phyloP scores from a whole-genome alignment of 1,284 basidiomycete genomes.

The Mycosarcoma maydis region DNA sequence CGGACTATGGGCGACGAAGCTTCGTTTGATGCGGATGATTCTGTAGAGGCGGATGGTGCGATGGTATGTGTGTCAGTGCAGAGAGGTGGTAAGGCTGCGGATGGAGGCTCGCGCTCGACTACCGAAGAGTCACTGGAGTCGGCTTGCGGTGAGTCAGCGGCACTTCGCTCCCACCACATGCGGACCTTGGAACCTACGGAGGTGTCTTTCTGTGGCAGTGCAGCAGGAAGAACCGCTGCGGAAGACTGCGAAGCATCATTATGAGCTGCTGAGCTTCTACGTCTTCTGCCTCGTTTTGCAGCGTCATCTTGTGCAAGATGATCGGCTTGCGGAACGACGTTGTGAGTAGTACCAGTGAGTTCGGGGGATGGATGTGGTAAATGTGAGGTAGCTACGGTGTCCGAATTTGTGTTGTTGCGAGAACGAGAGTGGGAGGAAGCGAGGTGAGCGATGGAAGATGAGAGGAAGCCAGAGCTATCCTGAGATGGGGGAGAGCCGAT shows the following conservation, averaged over 20 bases:
- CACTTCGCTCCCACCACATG: slow-evolving; percentile 52
- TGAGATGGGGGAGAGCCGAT: slow-evolving; percentile 40
- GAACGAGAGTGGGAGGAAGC: slow-evolving; percentile 27
- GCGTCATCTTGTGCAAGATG: background rate
- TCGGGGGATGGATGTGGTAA: slow-evolving; percentile 1
- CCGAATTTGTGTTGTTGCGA: slow-evolving; percentile 17
- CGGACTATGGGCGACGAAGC: slow-evolving; percentile 16
- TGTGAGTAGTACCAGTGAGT: slow-evolving; percentile 8
- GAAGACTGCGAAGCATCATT: slow-evolving; percentile 4
- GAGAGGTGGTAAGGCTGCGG: slow-evolving; percentile 7
- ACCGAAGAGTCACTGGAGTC: slow-evolving; percentile 15
- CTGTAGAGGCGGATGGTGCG: background rate
- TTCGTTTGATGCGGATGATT: slow-evolving; percentile 9
- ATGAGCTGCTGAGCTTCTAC: slow-evolving; percentile 31
- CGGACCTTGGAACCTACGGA: slow-evolving; percentile 43
- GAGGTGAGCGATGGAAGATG: slow-evolving; percentile 28
- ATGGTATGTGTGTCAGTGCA: slow-evolving; percentile 10
- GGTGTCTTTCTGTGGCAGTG: slow-evolving; percentile 30
- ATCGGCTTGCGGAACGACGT: slow-evolving; percentile 1
- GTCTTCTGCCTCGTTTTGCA: slow-evolving; percentile 27
- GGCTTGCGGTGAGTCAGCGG: slow-evolving; percentile 15
- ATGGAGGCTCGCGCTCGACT: slow-evolving; percentile 4
- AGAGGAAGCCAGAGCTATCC: slow-evolving; percentile 21
- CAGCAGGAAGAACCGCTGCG: background rate
- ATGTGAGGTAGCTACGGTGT: slow-evolving; percentile 11